Evolutionary conservation across 106 monocot species (phyloP), one percentile per base, ranked within the genome.

Genomic region (Dendrobium nobile): DNA sequence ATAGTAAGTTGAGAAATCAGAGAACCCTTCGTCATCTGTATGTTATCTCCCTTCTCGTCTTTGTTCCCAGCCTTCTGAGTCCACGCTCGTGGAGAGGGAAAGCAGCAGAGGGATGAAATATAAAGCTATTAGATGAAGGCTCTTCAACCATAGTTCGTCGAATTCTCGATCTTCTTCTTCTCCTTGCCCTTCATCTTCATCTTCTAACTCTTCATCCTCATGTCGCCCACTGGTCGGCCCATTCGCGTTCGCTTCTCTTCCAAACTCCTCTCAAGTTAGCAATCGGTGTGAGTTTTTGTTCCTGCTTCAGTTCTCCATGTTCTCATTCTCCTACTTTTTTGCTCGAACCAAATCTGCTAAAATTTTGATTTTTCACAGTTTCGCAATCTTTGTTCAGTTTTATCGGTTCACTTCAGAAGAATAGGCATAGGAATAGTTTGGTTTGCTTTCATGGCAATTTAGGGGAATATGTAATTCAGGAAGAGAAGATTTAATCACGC

Each of bases 201-300:
- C 73, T 24, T 79, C 86, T 20, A 75, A 74, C 41, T 75, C 44
- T 3, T 80, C 86, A 9, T 81, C 86, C 10, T 81, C 87, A 78
- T 82, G 31, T 81, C 79, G 7, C 56, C 26, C 79, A 88, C 11
- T 84, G 82, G 9, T 86, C 84, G 88, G 72, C 61, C 72, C 82
- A 82, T 58, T 79, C 88, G 78, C 80, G 82, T 19, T 84, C 86
- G 64, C 86, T 86, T 85, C 70, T 88, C 28, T 86, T 67, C 78
- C 82, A 44, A 79, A 42, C 81, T 82, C 33, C 72, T 65, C 64
- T 24, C 24, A 7, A 65, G 26, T 75, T 82, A 76, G 77, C 48
- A 78, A 85, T 73, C 77, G 88, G 91, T n/a, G n/a, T 88, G 82
- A 82, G 86, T 86, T 80, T 75, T 9, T 55, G 26, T 64, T 28